Evolutionary conservation across 352 stramenopile species (phyloP).

Genomic region (Globisporangium nodosum): DNA sequence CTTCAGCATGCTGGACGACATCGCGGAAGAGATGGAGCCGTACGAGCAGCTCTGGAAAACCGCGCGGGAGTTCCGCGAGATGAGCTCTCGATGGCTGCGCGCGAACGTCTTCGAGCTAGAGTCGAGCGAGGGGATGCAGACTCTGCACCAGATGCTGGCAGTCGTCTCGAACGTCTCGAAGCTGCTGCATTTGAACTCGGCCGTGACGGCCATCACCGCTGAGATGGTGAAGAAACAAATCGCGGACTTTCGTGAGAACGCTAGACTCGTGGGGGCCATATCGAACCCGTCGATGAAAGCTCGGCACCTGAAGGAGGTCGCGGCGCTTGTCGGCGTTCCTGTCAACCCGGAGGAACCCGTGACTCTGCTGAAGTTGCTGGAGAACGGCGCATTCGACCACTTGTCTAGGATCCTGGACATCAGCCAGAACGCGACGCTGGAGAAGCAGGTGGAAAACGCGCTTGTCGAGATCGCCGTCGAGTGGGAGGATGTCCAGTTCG

Average conservation of each 20-base stretch:
- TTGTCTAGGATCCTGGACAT: slow-evolving; percentile 48
- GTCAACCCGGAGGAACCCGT: slow-evolving; percentile 47
- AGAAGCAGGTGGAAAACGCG: slow-evolving; percentile 55
- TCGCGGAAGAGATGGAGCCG: slow-evolving; percentile 64
- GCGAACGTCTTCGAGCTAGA: slow-evolving; percentile 64
- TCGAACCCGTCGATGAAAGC: slow-evolving; percentile 63
- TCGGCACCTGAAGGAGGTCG: slow-evolving; percentile 56
- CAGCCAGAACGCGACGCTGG: slow-evolving; percentile 55
- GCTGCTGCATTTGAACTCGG: slow-evolving; percentile 45
- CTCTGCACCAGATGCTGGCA: slow-evolving; percentile 50
- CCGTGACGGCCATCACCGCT: slow-evolving; percentile 51
- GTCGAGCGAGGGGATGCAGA: slow-evolving; percentile 38
- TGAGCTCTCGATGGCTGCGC: slow-evolving; percentile 57
- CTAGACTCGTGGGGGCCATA: slow-evolving; percentile 58
- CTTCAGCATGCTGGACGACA: slow-evolving; percentile 69
- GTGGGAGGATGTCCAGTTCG: slow-evolving; percentile 39
- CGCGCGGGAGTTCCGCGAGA: slow-evolving; percentile 64
- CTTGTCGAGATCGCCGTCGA: slow-evolving; percentile 39
- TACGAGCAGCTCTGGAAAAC: slow-evolving; percentile 77
- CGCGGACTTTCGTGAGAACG: slow-evolving; percentile 63
- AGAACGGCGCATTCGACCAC: slow-evolving; percentile 60
- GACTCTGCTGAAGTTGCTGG: slow-evolving; percentile 65
- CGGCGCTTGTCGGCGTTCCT: slow-evolving; percentile 30
- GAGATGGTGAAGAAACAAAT: slow-evolving; percentile 80
- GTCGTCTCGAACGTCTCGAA: slow-evolving; percentile 51